Evolutionary conservation across 305 asterid species (phyloP).

Genomic region (Solanum hybrid): DNA sequence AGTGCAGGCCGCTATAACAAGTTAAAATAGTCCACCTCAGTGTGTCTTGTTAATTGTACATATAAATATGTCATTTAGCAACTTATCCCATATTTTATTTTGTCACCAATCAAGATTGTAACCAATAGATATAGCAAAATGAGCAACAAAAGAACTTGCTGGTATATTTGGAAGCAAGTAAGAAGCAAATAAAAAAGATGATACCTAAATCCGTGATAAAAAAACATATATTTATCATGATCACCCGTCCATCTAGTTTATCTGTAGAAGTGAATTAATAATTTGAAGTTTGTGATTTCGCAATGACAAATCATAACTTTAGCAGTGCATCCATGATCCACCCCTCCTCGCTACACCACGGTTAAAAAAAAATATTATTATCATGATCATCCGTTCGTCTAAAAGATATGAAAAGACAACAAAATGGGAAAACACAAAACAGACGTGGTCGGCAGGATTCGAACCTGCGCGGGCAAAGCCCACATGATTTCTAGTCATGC

Average conservation of each 20-base stretch:
- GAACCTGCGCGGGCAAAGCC: constrained; percentile 99
- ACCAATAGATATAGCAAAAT: background rate
- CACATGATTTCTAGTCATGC: constrained; percentile 99
- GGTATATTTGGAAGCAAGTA: background rate
- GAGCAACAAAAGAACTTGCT: background rate
- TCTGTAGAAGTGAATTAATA: background rate
- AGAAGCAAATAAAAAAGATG: background rate
- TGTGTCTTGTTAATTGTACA: background rate
- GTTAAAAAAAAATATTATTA: too few relatives aligned
- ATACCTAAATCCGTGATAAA: background rate
- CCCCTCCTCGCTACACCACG: background rate
- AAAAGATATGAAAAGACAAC: background rate
- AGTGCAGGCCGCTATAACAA: background rate
- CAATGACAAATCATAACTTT: background rate
- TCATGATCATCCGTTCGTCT: background rate
- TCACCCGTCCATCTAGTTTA: background rate
- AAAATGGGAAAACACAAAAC: background rate
- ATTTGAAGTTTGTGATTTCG: background rate
- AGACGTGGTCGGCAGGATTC: constrained; percentile 78
- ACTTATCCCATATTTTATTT: background rate
- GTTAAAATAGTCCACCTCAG: background rate
- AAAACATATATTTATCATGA: background rate
- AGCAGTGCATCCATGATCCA: background rate
- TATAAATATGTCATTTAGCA: background rate
- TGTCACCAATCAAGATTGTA: background rate